Evolutionary conservation across 768 basidiomycete genomes (phyloP).

Genomic region (Suillus tomentosus): DNA sequence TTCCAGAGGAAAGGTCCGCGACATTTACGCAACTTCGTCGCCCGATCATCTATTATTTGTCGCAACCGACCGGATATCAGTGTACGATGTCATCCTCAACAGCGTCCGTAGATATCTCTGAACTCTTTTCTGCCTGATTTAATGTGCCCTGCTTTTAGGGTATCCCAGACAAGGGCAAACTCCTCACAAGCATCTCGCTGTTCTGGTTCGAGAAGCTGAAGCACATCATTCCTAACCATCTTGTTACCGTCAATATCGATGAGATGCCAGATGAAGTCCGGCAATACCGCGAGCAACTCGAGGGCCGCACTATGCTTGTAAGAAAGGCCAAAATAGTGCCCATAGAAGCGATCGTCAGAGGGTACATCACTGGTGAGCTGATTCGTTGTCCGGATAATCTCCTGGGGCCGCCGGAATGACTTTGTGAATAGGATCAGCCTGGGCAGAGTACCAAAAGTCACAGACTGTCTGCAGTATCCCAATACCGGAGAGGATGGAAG

Average conservation of each 20-base stretch:
- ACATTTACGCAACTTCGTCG: constrained; percentile 82
- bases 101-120: constrained; percentile 61
- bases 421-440: constrained; percentile 76
- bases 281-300: constrained; percentile 68
- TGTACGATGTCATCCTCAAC: constrained; percentile 92
- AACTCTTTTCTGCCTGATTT: constrained; percentile 9
- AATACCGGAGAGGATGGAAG: constrained; percentile 73
- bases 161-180: constrained; percentile 89
- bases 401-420: not conserved
- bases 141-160: constrained; percentile 53
- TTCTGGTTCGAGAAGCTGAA: constrained; percentile 93
- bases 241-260: constrained; percentile 74
- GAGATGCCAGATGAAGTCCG: constrained; percentile 85
- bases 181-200: constrained; percentile 86
- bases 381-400: not conserved
- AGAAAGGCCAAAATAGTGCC: constrained; percentile 86
- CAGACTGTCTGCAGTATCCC: constrained; percentile 88
- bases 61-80: constrained; percentile 94
- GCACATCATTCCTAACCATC: constrained; percentile 85
- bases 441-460: constrained; percentile 88
- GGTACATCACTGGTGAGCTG: constrained; percentile 87
- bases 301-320: constrained; percentile 90
- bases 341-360: constrained; percentile 93
- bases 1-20: constrained; percentile 94
- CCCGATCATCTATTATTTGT: constrained; percentile 83